phyloP scores from a whole-genome alignment of 345 rosid genomes.

The Gossypium herbaceum region DNA sequence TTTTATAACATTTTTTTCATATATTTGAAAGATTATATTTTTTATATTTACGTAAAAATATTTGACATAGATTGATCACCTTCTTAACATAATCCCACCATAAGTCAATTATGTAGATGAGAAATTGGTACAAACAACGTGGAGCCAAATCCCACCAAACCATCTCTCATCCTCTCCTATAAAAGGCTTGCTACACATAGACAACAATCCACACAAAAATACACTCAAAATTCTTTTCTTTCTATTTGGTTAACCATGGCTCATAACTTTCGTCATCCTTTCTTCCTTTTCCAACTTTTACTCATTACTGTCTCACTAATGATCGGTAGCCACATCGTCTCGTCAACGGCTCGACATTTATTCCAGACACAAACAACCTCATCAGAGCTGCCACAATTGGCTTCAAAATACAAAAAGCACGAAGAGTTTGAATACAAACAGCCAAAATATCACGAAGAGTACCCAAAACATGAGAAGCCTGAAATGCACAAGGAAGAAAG shows the following conservation, averaged over 20 bases:
- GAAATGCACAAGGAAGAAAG: not conserved
- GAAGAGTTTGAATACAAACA: not conserved
- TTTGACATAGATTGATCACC: not conserved
- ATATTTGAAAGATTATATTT: too few species aligned
- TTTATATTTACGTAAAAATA: too few species aligned
- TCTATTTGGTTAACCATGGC: not conserved
- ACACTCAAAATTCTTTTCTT: not conserved
- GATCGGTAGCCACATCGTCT: not conserved
- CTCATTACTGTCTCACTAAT: not conserved
- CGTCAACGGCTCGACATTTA: not conserved
- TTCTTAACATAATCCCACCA: not conserved
- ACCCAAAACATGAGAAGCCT: not conserved
- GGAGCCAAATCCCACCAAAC: conserved; percentile 3
- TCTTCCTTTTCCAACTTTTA: not conserved
- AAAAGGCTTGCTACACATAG: not conserved
- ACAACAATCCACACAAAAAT: not conserved
- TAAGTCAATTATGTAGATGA: not conserved
- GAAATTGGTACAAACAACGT: not conserved
- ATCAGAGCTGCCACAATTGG: too few species aligned
- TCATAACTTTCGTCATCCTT: not conserved
- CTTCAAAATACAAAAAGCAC: not conserved
- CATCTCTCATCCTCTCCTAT: not conserved
- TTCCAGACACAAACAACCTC: not conserved
- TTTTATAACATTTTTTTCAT: too few species aligned
- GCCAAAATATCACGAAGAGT: not conserved